Evolutionary conservation across 1,139 yeast species (phyloP).

Genomic region (Yamadazyma dendronema): DNA sequence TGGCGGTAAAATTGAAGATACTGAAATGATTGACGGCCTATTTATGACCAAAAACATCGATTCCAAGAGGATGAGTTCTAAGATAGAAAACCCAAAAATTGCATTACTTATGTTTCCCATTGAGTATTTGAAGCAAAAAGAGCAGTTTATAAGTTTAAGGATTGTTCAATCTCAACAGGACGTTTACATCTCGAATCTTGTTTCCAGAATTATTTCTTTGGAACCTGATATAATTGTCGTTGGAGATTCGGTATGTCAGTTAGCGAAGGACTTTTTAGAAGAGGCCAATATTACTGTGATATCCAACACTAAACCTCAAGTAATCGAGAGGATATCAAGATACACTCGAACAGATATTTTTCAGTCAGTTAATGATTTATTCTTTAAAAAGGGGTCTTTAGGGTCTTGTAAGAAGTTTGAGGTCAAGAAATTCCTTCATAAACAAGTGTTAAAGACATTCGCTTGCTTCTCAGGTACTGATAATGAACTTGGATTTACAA

Average conservation of each 20-base stretch:
- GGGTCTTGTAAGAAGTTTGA: constrained; percentile 77
- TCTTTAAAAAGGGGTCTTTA: constrained; percentile 51
- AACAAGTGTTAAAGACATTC: constrained; percentile 63
- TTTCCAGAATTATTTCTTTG: constrained; percentile 71
- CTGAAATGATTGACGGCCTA: constrained; percentile 70
- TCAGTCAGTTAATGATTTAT: constrained; percentile 47
- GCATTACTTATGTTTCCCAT: constrained; percentile 85
- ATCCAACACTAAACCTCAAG: constrained; percentile 77
- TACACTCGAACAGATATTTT: constrained; percentile 80
- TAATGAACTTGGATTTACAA: constrained; percentile 73
- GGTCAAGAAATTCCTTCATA: constrained; percentile 61
- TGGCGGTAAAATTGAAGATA: constrained; percentile 67
- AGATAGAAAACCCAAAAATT: constrained; percentile 66
- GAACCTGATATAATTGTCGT: constrained; percentile 80
- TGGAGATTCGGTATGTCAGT: constrained; percentile 80
- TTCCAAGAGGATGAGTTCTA: constrained; percentile 72
- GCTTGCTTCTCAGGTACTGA: constrained; percentile 78
- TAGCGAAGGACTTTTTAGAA: constrained; percentile 70
- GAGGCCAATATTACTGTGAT: constrained; percentile 79
- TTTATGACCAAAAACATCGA: constrained; percentile 85
- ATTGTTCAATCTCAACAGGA: constrained; percentile 86
- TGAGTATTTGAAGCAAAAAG: constrained; percentile 73
- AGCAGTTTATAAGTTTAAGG: constrained; percentile 76
- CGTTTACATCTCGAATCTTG: constrained; percentile 80
- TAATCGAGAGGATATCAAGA: constrained; percentile 75